Base-by-base conservation (phyloP, 2,329 filamentous ascomycete species). In the Dendrostoma leiphaemia region DNA sequence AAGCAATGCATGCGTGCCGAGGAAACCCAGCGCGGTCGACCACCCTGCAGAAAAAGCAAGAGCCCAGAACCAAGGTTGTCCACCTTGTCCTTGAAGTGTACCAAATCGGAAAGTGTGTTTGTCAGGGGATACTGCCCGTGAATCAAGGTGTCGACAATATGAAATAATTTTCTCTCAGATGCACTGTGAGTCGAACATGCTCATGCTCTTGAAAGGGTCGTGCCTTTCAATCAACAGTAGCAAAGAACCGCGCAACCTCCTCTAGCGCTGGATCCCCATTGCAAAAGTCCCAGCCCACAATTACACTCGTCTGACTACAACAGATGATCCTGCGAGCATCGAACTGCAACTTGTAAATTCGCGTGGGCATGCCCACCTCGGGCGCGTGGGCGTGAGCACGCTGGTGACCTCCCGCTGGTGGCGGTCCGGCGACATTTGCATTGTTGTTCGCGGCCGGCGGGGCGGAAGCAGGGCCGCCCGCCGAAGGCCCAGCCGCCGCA, bases 211-310 rank as follows among this genome's bases (percentile, higher is more conserved):
- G n/a, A n/a, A n/a, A n/a, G n/a, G n/a, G n/a, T n/a, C n/a, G n/a
- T n/a, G n/a, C 29, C 15, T 38, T 13, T 51, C 48, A 17, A 54
- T 83, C 80, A 38, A 86, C 75, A 2, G 81, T 78, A 50, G 79
- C 85, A 67, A 96, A 96, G 66, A 96, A 95, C 32, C 82, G 81
- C 60, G 85, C 84, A 6, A 88, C 89, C 66, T 90, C 86, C 52
- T 90, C 83, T 50, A 97, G 81, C 62, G 95, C 88, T 52, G 81
- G 72, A 61, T 99, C 92, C 4, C 84, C 88, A 62, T 91, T 90
- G 56, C 91, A 94, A 78, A 97, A 99, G 70, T 99, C 94, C 94
- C 94, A 99, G 0, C 92, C 94, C 0, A 97, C 91, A 65, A 99
- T 97, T 15, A 88, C 85, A 35, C 86, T 86, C 53, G 94, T 91